Base-by-base conservation (phyloP, 2,329 filamentous ascomycete genomes). In the Claviceps citrina region DNA sequence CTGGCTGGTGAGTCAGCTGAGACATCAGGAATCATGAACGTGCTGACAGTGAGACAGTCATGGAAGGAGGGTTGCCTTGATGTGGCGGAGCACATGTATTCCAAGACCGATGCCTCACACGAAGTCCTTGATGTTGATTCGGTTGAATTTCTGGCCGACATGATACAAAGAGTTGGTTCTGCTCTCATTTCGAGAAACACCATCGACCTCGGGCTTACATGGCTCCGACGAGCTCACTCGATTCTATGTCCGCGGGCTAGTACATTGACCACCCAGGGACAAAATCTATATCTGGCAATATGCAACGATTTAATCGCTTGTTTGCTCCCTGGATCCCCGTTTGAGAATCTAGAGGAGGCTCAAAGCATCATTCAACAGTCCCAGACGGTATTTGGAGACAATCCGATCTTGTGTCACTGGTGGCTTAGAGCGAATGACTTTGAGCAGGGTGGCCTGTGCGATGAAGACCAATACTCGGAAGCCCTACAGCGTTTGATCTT, bases 11-110 rank as follows among this genome's bases (percentile, higher is more conserved):
- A 56, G 67, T 48, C 15, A 4, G 37, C 18, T 7, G 10, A 33
- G 45, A 39, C 2, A 39, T 31, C 48, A 27, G 25, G 13, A 22
- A 10, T 12, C 3, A 2, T 19, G 9, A 19, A 36, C 9, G 32
- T 24, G 19, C 51, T 58, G 37, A 55, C 38, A 9, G 3, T 13
- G 15, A 35, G 8, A 15, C 37, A 89, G 84, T 72, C 78, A 24
- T 93, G 80, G 77, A 76, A 77, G 49, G 78, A 86, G 52, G 67
- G 73, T 31, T 73, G 79, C 31, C 65, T 81, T 12, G 81, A 89
- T 42, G 71, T 86, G 36, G 83, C 84, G 22, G 84, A 93, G 40
- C 76, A 84, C 55, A 76, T 91, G 66, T 87, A 80, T 56, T 59
- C 58, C 27, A 82, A 82, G 49, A 59, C 74, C 2, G 59, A 62